Percentiles rank a stretch among this genome's conserved stretches.
phyloP scores from a whole-genome alignment of 75 land plant species.

The Selaginella moellendorffii region DNA sequence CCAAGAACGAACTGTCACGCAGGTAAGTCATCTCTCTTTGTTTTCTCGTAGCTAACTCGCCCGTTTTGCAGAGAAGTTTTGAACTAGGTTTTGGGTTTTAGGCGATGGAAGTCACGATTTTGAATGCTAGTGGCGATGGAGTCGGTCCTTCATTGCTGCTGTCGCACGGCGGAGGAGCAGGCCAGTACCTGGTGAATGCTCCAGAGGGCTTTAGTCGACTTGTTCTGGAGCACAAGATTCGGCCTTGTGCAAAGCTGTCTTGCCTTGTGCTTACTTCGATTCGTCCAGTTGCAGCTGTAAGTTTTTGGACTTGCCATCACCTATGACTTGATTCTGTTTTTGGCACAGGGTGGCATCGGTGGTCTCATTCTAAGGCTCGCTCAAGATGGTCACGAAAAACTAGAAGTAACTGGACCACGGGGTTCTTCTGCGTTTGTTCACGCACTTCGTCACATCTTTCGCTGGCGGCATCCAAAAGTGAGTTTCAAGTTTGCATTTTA shows the following conservation, averaged over 20 bases:
- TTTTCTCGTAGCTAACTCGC: too few species aligned
- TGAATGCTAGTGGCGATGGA: conserved; percentile 26
- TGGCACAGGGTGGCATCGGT: conserved; percentile 23
- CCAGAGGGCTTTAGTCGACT: conserved; percentile 27
- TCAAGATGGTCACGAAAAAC: conserved; percentile 26
- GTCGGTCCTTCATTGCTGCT: conserved; percentile 22
- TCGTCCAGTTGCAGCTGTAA: conserved; percentile 18
- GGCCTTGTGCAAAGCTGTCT: conserved; percentile 22
- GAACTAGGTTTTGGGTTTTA: too few species aligned
- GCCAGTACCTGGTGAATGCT: conserved; percentile 22
- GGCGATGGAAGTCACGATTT: not conserved
- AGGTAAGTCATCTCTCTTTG: too few species aligned
- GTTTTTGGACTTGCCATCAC: too few species aligned
- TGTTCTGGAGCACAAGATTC: conserved; percentile 22
- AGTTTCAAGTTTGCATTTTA: too few species aligned
- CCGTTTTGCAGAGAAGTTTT: too few species aligned
- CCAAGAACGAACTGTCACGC: too few species aligned
- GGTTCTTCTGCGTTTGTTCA: conserved; percentile 21
- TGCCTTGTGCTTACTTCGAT: conserved; percentile 27
- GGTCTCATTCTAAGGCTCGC: conserved; percentile 24
- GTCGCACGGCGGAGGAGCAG: conserved; percentile 12
- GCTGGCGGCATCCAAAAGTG: conserved; percentile 30
- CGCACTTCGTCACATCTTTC: conserved; percentile 18
- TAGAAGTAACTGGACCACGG: conserved; percentile 21
- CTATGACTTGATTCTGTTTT: too few species aligned